Conservation (phyloP, 1,139 yeast genomes). For the Diutina pseudorugosa region DNA sequence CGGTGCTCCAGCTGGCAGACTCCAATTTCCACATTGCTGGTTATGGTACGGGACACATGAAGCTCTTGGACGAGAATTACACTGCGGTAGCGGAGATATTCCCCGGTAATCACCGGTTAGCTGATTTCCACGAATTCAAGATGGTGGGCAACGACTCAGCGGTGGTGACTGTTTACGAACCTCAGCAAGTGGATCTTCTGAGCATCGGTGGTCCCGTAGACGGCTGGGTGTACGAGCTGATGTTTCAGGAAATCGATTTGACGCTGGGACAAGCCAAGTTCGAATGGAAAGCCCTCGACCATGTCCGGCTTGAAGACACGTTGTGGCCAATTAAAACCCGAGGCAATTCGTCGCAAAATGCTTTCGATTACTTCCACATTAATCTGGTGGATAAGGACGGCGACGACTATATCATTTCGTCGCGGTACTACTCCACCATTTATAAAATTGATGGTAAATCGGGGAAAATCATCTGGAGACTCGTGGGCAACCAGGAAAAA, state of each 20-base stretch:
- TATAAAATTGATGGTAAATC: conserved; percentile 23
- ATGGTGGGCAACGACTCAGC: conserved; percentile 17
- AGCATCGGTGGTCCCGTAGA: conserved; percentile 15
- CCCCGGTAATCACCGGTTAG: conserved; percentile 19
- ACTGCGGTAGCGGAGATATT: conserved; percentile 17
- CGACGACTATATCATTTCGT: conserved; percentile 21
- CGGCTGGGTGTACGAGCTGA: conserved; percentile 22
- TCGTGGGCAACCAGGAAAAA: conserved; percentile 17
- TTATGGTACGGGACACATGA: conserved; percentile 24
- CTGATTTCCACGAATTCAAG: conserved; percentile 24
- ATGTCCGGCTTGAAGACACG: conserved; percentile 21
- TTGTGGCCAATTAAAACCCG: conserved; percentile 13
- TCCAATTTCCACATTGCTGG: conserved; percentile 19
- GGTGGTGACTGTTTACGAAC: conserved; percentile 20
- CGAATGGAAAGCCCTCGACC: conserved; percentile 27
- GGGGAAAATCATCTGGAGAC: conserved; percentile 25
- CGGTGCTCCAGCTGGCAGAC: conserved; percentile 19
- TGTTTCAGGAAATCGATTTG: conserved; percentile 23
- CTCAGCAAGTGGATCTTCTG: conserved; percentile 15
- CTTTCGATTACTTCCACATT: conserved; percentile 32
- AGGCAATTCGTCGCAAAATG: conserved; percentile 19
- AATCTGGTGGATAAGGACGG: conserved; percentile 28
- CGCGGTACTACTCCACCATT: conserved; percentile 22
- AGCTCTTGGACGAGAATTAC: conserved; percentile 16
- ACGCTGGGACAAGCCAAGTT: conserved; percentile 23